Evolutionary conservation across 768 basidiomycete genomes (phyloP).

Genomic region (Hypholoma sublateritium): DNA sequence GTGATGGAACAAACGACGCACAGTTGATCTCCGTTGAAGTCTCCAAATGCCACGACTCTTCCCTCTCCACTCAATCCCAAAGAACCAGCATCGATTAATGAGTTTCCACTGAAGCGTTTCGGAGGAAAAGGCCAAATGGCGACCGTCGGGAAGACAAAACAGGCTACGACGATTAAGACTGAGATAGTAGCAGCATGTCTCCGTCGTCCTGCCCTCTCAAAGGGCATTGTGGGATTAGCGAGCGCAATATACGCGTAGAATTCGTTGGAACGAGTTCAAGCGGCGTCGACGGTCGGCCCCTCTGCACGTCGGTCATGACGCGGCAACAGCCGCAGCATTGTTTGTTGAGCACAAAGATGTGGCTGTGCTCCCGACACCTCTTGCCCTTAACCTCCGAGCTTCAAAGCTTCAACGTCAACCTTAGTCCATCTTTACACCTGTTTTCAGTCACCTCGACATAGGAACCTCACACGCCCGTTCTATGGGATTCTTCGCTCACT

Average conservation of each 20-base stretch:
- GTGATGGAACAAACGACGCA: constrained; percentile 36
- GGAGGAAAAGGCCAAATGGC: constrained; percentile 81
- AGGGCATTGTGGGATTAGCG: constrained; percentile 1
- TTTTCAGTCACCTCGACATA: neutral
- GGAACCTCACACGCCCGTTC: too few species aligned
- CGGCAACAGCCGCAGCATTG: neutral
- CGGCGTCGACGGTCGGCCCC: neutral
- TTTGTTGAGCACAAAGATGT: neutral
- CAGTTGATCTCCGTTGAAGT: constrained; percentile 97
- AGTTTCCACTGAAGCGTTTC: constrained; percentile 83
- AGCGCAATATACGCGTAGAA: neutral
- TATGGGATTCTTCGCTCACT: too few species aligned
- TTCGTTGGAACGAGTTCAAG: neutral
- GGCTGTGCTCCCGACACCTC: neutral
- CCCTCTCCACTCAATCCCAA: constrained; percentile 75
- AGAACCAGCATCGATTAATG: constrained; percentile 75
- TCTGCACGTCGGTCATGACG: neutral
- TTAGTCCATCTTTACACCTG: neutral
- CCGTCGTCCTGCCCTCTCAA: constrained; percentile 21
- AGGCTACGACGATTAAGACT: constrained; percentile 7
- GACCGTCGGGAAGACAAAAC: constrained; percentile 15
- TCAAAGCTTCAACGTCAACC: too few species aligned
- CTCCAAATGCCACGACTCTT: constrained; percentile 85
- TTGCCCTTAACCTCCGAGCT: neutral
- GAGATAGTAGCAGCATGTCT: constrained; percentile 12